These are phyloP conservation scores for Nemania abortiva DNA, from an alignment of 2,329 filamentous ascomycete species.

Conservation along the genomic window DNA sequence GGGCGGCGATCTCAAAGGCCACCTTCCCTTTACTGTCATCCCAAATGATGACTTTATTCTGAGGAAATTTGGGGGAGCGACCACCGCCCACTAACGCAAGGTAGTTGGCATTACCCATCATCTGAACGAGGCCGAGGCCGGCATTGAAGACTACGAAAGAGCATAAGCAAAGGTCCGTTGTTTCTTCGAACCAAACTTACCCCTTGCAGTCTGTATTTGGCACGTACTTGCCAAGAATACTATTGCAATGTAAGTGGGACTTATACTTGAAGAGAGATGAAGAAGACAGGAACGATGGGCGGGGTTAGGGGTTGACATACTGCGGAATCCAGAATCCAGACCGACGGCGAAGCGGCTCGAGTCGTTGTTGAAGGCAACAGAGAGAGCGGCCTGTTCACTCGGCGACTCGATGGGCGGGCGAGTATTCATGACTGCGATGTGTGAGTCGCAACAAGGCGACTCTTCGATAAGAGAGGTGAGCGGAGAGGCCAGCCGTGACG, in stretches of 20 bases:
- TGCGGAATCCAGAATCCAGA: constrained; percentile 85
- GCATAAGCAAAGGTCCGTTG: constrained; percentile 7
- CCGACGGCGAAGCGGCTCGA: constrained; percentile 88
- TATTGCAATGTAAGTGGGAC: constrained; percentile 55
- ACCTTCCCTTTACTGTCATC: constrained; percentile 82
- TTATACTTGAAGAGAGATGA: constrained; percentile 14
- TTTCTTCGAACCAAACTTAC: constrained; percentile 46
- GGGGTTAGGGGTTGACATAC: constrained; percentile 61
- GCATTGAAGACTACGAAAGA: constrained; percentile 71
- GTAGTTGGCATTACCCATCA: constrained; percentile 89
- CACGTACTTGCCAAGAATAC: constrained; percentile 81
- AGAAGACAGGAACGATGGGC: background rate
- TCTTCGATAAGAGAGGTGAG: constrained; percentile 25
- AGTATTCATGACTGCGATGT: constrained; percentile 79
- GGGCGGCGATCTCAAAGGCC: constrained; percentile 82
- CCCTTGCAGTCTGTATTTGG: constrained; percentile 70
- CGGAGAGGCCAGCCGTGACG: constrained; percentile 31
- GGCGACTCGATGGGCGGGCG: constrained; percentile 85
- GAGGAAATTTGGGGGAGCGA: constrained; percentile 83
- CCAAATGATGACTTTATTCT: constrained; percentile 94
- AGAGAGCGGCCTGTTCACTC: constrained; percentile 79
- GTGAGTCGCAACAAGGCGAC: constrained; percentile 17
- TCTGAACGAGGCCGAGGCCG: constrained; percentile 83
- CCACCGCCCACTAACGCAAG: constrained; percentile 91
- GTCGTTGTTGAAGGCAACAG: constrained; percentile 86